These are phyloP conservation scores for Yamadazyma insecticola DNA, from an alignment of 805 yeast genomes.

Conservation along the genomic window DNA sequence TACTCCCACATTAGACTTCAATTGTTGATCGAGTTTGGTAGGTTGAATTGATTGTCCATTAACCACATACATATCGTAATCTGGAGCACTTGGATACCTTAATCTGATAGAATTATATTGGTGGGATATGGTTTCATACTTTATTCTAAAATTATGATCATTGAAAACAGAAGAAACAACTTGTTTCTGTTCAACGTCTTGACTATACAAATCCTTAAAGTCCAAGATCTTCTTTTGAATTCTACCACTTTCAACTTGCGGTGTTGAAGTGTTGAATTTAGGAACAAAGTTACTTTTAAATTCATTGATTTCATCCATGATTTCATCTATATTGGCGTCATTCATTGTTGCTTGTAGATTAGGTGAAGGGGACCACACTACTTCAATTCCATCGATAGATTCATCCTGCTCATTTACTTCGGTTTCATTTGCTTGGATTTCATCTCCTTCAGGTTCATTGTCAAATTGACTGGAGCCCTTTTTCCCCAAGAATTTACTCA, in stretches of 20 bases:
- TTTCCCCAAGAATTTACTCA: constrained; percentile 8
- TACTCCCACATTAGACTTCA: constrained; percentile 19
- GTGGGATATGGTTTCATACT: constrained; percentile 30
- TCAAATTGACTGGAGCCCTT: background rate
- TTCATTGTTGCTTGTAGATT: constrained; percentile 1
- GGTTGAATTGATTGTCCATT: constrained; percentile 1
- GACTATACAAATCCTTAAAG: constrained; percentile 21
- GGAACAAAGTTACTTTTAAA: constrained; percentile 29
- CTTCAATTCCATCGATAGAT: no score
- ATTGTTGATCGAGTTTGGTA: background rate
- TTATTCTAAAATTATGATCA: constrained; percentile 24
- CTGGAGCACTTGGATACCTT: constrained; percentile 15
- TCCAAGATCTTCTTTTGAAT: constrained; percentile 33
- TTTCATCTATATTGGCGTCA: constrained; percentile 11
- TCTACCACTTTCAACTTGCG: constrained; percentile 14
- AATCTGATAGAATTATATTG: constrained; percentile 35
- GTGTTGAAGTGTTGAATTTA: constrained; percentile 12
- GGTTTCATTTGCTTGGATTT: background rate
- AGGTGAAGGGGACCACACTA: background rate
- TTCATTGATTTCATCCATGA: constrained; percentile 22
- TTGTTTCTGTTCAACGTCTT: constrained; percentile 7
- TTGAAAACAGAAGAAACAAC: constrained; percentile 1
- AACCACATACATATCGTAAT: constrained; percentile 3
- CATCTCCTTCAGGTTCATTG: constrained; percentile 1
- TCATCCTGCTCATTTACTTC: background rate